Conservation (phyloP, 441 rosid species). For the Pelargonium fulgidum region DNA sequence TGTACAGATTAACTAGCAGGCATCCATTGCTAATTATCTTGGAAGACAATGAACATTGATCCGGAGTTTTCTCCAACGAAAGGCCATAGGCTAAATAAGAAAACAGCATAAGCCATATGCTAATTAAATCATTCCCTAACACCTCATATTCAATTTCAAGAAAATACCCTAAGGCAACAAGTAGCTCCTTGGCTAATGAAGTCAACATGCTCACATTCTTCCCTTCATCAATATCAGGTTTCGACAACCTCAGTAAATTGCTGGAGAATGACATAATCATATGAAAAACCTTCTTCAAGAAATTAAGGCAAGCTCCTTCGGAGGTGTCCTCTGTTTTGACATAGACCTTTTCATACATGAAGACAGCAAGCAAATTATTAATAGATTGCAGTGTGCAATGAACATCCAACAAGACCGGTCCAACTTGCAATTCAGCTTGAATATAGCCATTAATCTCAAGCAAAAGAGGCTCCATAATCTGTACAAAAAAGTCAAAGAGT, state of each 20-base stretch:
- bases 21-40: constrained; percentile 50
- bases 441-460: constrained; percentile 43
- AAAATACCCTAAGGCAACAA: constrained; percentile 48
- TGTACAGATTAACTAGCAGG: constrained; percentile 66
- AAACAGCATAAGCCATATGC: constrained; percentile 61
- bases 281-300: constrained; percentile 55
- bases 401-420: constrained; percentile 37
- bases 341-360: constrained; percentile 49
- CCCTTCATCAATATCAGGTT: constrained; percentile 23
- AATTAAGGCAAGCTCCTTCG: constrained; percentile 69
- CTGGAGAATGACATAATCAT: constrained; percentile 47
- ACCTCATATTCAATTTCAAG: constrained; percentile 82
- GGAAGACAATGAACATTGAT: constrained; percentile 35
- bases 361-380: constrained; percentile 47
- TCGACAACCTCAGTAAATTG: constrained; percentile 32
- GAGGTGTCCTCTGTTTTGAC: constrained; percentile 71
- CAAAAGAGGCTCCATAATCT: constrained; percentile 73
- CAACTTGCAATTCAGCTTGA: constrained; percentile 34
- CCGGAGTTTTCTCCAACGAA: constrained; percentile 32
- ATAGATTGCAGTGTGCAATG: constrained; percentile 47
- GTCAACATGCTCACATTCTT: constrained; percentile 33
- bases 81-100: constrained; percentile 45
- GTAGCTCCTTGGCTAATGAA: constrained; percentile 43
- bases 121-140: constrained; percentile 53
- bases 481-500: constrained; percentile 69